Percentiles rank a stretch among this genome's conserved stretches.
phyloP scores from a whole-genome alignment of 441 rosid genomes.

The Pelargonium fulgidum region DNA sequence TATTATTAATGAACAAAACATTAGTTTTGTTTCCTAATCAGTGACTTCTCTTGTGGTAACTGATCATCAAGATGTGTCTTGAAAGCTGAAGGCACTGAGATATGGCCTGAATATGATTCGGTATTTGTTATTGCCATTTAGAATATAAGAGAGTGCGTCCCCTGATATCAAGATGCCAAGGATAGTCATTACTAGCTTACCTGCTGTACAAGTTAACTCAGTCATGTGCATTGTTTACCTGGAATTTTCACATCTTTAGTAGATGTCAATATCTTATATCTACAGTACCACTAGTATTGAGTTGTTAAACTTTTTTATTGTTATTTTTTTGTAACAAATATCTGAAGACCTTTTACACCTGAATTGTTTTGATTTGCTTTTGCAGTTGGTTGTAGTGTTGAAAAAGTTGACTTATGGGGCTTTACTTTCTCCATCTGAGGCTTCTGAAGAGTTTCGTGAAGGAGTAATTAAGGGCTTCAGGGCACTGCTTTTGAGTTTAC shows the following conservation, averaged over 20 bases:
- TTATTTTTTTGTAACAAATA: background rate
- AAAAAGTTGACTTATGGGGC: conserved; percentile 76
- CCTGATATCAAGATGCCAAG: background rate
- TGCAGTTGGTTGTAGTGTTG: conserved; percentile 72
- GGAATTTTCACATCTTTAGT: background rate
- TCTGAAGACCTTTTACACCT: conserved; percentile 2
- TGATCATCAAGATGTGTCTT: background rate
- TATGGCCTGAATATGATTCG: too few relatives aligned
- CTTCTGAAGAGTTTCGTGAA: conserved; percentile 87
- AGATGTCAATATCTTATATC: background rate
- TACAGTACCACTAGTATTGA: background rate
- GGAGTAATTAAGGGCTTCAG: conserved; percentile 78
- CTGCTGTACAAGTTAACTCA: background rate
- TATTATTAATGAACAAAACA: background rate
- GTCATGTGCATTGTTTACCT: background rate
- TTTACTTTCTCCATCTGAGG: conserved; percentile 61
- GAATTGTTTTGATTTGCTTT: conserved; percentile 17
- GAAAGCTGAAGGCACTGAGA: background rate
- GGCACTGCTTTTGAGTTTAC: conserved; percentile 50
- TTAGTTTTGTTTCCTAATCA: background rate
- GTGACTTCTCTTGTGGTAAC: background rate
- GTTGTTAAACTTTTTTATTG: background rate
- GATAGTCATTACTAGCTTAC: background rate
- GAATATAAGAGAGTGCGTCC: background rate
- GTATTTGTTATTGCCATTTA: too few relatives aligned